Conservation (phyloP, 345 rosid species). For the Citrus cavaleriei region DNA sequence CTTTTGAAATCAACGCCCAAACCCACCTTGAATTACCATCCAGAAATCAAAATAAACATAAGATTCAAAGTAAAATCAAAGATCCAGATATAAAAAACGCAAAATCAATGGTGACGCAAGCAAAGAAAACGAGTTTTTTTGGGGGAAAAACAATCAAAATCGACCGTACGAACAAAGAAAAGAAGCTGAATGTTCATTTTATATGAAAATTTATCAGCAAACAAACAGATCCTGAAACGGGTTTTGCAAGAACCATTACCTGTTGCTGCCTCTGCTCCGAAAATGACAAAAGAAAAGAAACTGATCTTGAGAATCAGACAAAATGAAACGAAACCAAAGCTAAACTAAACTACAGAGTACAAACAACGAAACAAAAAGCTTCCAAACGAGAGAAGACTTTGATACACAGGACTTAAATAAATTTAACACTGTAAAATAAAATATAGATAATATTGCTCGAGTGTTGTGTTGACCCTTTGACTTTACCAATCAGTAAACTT, state of each 20-base stretch:
- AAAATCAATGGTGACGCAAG: background rate
- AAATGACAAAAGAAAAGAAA: background rate
- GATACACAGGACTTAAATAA: background rate
- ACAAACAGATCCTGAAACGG: slow-evolving; percentile 8
- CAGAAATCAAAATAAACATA: background rate
- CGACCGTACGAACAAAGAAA: background rate
- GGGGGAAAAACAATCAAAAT: too few species aligned
- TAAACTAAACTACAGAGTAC: background rate
- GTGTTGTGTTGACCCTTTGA: background rate
- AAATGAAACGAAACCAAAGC: background rate
- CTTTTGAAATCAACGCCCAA: background rate
- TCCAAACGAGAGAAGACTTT: background rate
- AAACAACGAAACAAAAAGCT: background rate
- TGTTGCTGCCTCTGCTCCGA: background rate
- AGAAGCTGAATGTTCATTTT: background rate
- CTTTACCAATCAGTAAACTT: background rate
- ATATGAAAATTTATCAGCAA: background rate
- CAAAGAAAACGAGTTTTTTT: background rate
- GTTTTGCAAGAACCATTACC: slow-evolving; percentile 5
- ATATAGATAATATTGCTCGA: background rate
- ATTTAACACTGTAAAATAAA: background rate
- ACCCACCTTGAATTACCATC: background rate
- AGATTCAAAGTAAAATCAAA: background rate
- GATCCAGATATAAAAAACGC: slow-evolving; percentile 1
- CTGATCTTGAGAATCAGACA: background rate